Base-by-base conservation (phyloP, 306 rosid species). In the Benincasa hispida region DNA sequence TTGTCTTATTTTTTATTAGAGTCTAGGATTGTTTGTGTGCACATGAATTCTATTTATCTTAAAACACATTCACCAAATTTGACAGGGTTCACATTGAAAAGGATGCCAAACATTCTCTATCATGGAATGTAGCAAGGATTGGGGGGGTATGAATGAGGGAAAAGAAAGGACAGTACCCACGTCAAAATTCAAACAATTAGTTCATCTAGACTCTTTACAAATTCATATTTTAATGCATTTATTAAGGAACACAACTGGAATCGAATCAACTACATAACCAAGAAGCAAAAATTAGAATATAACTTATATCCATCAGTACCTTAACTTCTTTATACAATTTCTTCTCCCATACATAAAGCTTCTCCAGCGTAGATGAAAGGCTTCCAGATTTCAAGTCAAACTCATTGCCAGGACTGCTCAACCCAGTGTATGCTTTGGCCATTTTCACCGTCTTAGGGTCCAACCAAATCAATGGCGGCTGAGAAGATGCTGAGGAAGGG, bases 341-440 rank as follows among this genome's bases (percentile, higher is more conserved):
- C 88, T 89, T 90, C 85, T 95, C 99, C 99, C 99, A 92, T 41
- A 78, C 98, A 81, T 95, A 88, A 77, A 95, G 98, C 78, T 83
- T 87, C 84, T 92, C 97, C 84, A 95, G 79, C 50, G 98, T 95
- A 25, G 88, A 83, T 56, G 99, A 89, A 76, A 95, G 95, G 80
- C 89, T 90, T 76, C 86, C 88, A 27, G 89, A 80, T 82, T 82
- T 83, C 61, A 79, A 32, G 51, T 77, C 87, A 21, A 85, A 83
- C 69, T 90, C 93, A 63, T 85, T 79, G 78, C 84, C 90, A 65
- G 89, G 77, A 74, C 87, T 93, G 62, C 82, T 90, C 30, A 67
- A 79, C 72, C 83, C 91, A 32, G 74, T 72, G 56, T 90, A 89
- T 53, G 86, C 82, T 78, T 87, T 91, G 56, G 99, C 97, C 86